Conservation (phyloP, 768 basidiomycete species). For the Boletus pseudo-olivaceus region DNA sequence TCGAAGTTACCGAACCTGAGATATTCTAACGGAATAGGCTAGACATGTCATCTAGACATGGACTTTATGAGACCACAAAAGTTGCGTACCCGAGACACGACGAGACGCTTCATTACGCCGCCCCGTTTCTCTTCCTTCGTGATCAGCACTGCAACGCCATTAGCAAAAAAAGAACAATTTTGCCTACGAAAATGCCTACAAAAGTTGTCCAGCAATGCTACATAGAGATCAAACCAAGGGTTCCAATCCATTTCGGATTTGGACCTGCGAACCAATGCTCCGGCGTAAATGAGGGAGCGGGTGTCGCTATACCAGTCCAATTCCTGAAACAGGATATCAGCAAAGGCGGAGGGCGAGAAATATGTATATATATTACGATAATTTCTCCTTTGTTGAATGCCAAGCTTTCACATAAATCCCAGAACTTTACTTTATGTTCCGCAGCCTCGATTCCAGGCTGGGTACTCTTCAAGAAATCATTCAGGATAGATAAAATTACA, state of each 20-base stretch:
- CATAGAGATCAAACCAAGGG: constrained; percentile 67
- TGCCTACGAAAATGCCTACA: constrained; percentile 41
- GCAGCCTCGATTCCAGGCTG: constrained; percentile 91
- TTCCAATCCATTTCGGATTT: constrained; percentile 64
- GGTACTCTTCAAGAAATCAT: constrained; percentile 74
- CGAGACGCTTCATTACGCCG: constrained; percentile 44
- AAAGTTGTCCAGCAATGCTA: constrained; percentile 73
- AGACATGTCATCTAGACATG: constrained; percentile 9
- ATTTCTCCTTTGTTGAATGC: constrained; percentile 77
- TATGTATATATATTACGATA: constrained; percentile 49
- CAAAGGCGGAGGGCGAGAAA: background rate
- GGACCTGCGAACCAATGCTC: constrained; percentile 56
- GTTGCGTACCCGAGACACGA: constrained; percentile 62
- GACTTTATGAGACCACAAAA: background rate
- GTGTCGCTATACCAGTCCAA: constrained; percentile 78
- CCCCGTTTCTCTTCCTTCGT: constrained; percentile 59
- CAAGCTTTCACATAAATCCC: constrained; percentile 74
- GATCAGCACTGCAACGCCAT: constrained; percentile 50
- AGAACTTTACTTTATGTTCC: constrained; percentile 85
- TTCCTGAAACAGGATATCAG: constrained; percentile 48
- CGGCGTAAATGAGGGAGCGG: constrained; percentile 66
- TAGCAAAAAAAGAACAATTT: background rate
- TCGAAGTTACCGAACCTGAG: constrained; percentile 69
- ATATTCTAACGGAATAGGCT: constrained; percentile 81
- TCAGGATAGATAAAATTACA: constrained; percentile 63